Conservation (phyloP, 345 rosid genomes). For the Stellera chamaejasme region DNA sequence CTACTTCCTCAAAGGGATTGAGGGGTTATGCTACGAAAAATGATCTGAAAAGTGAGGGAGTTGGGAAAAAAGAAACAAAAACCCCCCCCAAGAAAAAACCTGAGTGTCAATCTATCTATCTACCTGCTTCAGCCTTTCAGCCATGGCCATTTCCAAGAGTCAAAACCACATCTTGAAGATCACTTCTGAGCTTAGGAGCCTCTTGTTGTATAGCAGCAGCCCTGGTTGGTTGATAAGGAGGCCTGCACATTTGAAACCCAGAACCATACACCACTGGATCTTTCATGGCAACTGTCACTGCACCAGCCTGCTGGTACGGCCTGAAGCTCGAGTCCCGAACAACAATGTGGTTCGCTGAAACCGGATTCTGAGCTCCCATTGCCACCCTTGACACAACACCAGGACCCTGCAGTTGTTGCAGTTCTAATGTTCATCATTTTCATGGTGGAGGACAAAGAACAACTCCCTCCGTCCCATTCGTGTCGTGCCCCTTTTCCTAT, state of each 20-base stretch:
- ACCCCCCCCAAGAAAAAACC: too few species aligned
- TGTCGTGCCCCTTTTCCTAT: too few species aligned
- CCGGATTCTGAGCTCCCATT: slow-evolving; percentile 19
- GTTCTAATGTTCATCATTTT: too few species aligned
- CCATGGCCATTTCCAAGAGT: slow-evolving; percentile 46
- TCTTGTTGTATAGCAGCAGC: slow-evolving; percentile 19
- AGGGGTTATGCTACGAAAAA: not conserved
- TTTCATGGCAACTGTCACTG: slow-evolving; percentile 5
- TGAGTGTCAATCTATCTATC: not conserved
- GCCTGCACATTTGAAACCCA: slow-evolving; percentile 15
- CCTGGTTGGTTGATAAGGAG: slow-evolving; percentile 6
- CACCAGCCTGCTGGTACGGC: slow-evolving; percentile 12
- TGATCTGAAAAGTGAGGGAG: not conserved
- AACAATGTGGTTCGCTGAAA: slow-evolving; percentile 9
- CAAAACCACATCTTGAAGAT: slow-evolving; percentile 59
- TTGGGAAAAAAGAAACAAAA: too few species aligned
- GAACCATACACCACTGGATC: slow-evolving; percentile 7
- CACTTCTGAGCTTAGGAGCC: slow-evolving; percentile 37
- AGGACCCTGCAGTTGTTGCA: slow-evolving; percentile 22
- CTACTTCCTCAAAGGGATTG: too few species aligned
- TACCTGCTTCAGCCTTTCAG: not conserved
- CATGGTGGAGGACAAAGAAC: too few species aligned
- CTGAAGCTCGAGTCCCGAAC: slow-evolving; percentile 9
- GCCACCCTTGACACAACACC: slow-evolving; percentile 16
- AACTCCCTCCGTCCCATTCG: too few species aligned